A percentile compares a stretch with the other conserved stretches of the same genome.
These are phyloP conservation scores for Zymoseptoria tritici DNA, from an alignment of 2,329 filamentous ascomycete genomes.

Conservation along the genomic window DNA sequence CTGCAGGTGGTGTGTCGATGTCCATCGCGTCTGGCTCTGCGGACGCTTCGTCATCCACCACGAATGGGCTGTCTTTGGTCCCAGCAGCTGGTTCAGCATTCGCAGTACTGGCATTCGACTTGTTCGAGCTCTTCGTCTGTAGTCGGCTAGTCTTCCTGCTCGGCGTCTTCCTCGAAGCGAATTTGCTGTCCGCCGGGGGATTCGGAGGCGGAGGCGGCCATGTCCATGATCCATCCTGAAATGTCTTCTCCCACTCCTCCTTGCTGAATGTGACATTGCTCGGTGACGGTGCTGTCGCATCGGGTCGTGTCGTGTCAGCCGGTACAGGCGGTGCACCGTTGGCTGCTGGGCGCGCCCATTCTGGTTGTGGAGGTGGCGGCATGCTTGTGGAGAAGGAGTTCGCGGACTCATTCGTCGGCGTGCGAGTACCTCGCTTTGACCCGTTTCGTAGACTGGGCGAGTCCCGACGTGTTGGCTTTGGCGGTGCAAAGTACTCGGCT, in stretches of 20 bases:
- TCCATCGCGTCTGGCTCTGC: slow-evolving; percentile 37
- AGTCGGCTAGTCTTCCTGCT: slow-evolving; percentile 21
- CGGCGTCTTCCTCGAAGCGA: slow-evolving; percentile 25
- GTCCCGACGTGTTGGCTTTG: slow-evolving; percentile 8
- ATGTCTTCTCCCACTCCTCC: slow-evolving; percentile 38
- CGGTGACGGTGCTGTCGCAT: neutral
- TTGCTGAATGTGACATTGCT: slow-evolving; percentile 31
- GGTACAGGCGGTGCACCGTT: slow-evolving; percentile 8
- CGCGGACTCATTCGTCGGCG: slow-evolving; percentile 9
- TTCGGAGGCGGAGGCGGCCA: slow-evolving; percentile 19
- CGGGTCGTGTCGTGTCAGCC: slow-evolving; percentile 6
- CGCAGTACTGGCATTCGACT: slow-evolving; percentile 2
- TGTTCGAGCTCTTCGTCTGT: slow-evolving; percentile 9
- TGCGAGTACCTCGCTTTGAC: slow-evolving; percentile 8
- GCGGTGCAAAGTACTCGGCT: slow-evolving; percentile 36
- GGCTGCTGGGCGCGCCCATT: neutral
- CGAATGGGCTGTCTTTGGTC: neutral
- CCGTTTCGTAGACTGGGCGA: slow-evolving; percentile 12
- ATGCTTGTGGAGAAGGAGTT: slow-evolving; percentile 4
- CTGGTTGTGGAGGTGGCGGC: slow-evolving; percentile 6
- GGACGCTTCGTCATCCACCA: slow-evolving; percentile 5
- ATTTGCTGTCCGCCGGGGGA: slow-evolving; percentile 12
- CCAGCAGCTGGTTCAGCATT: slow-evolving; percentile 6
- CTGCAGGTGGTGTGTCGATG: slow-evolving; percentile 34
- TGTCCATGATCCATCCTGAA: slow-evolving; percentile 38